Evolutionary conservation across 495 filamentous ascomycete species (phyloP), one percentile per base, ranked within the genome.

Genomic region (Aspergillus panamensis): DNA sequence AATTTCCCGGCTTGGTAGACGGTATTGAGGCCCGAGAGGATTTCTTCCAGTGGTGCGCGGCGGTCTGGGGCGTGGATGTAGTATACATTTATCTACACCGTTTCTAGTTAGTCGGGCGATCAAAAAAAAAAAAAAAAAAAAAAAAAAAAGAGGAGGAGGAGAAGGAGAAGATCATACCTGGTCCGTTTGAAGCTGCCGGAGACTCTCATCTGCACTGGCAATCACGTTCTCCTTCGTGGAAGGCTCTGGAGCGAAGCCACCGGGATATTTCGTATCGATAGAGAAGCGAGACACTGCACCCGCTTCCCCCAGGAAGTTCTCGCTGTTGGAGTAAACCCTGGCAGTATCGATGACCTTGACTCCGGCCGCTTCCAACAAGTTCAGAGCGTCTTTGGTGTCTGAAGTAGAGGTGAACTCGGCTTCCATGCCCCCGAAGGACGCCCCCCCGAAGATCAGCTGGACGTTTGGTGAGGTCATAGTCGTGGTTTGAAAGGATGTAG

Each of bases 21-120:
- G 10, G 72, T 60, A 43, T 81, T 57, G 49, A 82, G 71, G 14
- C 69, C 74, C 48, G 66, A 57, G 19, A 69, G 63, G 0, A 70
- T 72, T 10, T 78, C 77, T 43, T 78, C 73, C 31, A 80, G 73
- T 6, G 73, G 71, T 0, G 67, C 73, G 8, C 60, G 51, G 16
- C 71, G 70, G 52, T 81, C 76, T 1, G 79, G 77, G 0, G 61
- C 55, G 58, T 82, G 77, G 20, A 80, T 63, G 57, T 76, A 79
- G 47, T 65, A 67, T 59, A 81, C 75, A 43, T 83, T 75, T 12
- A 85, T 20, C 42, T 45, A 20, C 8, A 19, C 17, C 19, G 8
- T 9, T 20, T 20, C 8, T 45, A 20, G n/a, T 45, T 45, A 45
- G 42, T 20, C n/a, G n/a, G n/a, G n/a, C n/a, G n/a, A n/a, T n/a